Percentiles rank a stretch among this genome's conserved stretches.
These are phyloP conservation scores for Daldinia loculata DNA, from an alignment of 495 filamentous ascomycete genomes.

Conservation along the genomic window DNA sequence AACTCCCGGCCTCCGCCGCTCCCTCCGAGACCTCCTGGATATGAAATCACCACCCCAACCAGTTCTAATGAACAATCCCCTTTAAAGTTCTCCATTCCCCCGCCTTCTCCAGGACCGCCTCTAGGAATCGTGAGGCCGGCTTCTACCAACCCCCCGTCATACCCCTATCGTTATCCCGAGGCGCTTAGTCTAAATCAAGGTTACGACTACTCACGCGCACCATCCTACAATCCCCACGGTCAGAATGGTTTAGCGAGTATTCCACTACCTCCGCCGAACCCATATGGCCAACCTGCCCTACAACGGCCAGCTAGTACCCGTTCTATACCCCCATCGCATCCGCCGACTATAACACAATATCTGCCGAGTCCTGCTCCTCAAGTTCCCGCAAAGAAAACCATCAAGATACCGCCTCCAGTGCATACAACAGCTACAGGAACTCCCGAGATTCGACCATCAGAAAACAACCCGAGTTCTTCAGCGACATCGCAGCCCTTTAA, in stretches of 20 bases:
- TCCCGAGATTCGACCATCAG: background rate
- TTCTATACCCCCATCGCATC: too few species aligned
- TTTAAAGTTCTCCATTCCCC: slow-evolving; percentile 14
- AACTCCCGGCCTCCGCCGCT: slow-evolving; percentile 23
- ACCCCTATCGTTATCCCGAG: background rate
- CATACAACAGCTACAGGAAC: slow-evolving; percentile 4
- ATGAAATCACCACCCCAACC: slow-evolving; percentile 13
- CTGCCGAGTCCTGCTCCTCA: background rate
- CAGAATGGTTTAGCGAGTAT: too few species aligned
- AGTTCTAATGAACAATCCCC: slow-evolving; percentile 6
- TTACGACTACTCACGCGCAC: too few species aligned
- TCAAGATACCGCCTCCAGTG: background rate
- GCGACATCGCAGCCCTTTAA: background rate
- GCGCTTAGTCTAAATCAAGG: too few species aligned
- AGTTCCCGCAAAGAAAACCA: background rate
- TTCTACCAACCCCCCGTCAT: background rate
- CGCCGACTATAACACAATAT: background rate
- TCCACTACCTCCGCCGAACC: too few species aligned
- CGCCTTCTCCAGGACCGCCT: slow-evolving; percentile 21
- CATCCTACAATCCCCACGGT: too few species aligned
- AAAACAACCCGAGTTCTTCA: background rate
- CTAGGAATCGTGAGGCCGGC: background rate
- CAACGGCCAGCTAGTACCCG: too few species aligned
- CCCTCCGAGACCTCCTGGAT: slow-evolving; percentile 34
- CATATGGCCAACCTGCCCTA: too few species aligned